Evolutionary conservation across 768 basidiomycete species (phyloP).

Genomic region (Calocera viscosa): DNA sequence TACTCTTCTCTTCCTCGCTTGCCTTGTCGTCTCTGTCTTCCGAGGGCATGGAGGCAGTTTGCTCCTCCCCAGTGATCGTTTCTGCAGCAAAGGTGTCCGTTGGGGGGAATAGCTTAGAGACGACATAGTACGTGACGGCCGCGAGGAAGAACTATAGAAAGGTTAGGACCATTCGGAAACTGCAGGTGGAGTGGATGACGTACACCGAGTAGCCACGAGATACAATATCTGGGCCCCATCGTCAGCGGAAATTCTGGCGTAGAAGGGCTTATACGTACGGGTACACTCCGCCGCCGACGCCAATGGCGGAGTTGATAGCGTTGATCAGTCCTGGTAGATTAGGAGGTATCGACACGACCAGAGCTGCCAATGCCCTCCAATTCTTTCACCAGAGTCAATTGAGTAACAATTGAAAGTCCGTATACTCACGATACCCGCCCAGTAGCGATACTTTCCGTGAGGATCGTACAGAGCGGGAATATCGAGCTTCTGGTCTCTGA

Average conservation of each 20-base stretch:
- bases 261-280: slow-evolving; percentile 27
- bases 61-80: background rate
- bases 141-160: background rate
- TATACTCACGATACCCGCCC: slow-evolving; percentile 45
- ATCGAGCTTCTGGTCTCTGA: slow-evolving; percentile 59
- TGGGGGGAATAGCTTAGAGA: background rate
- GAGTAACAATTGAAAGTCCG: background rate
- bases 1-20: background rate
- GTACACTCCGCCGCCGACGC: slow-evolving; percentile 43
- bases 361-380: slow-evolving; percentile 62
- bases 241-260: background rate
- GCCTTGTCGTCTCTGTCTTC: background rate
- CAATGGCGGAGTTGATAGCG: slow-evolving; percentile 53
- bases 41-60: background rate
- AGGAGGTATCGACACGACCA: slow-evolving; percentile 55
- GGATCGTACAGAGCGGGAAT: slow-evolving; percentile 78
- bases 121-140: background rate
- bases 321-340: slow-evolving; percentile 66
- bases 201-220: slow-evolving; percentile 69
- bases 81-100: background rate
- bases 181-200: slow-evolving; percentile 19
- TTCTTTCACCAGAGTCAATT: slow-evolving; percentile 38
- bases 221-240: slow-evolving; percentile 30
- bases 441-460: slow-evolving; percentile 63
- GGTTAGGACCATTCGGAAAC: background rate